phyloP scores from a whole-genome alignment of 345 rosid species.

The Litchi chinensis region DNA sequence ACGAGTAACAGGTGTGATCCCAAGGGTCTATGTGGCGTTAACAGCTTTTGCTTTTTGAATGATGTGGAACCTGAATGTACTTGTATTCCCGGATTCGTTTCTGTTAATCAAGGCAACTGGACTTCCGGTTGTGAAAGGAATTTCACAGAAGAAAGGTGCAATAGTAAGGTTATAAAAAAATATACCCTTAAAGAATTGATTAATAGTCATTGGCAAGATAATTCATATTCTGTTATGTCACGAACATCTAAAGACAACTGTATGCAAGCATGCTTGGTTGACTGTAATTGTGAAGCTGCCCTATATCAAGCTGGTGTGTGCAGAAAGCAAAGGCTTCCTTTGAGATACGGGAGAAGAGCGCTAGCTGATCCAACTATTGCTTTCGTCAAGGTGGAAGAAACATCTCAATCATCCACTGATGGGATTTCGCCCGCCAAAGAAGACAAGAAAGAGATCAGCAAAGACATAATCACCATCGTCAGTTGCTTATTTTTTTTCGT shows the following conservation, averaged over 20 bases:
- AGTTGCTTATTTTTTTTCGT: background rate
- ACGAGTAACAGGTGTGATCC: background rate
- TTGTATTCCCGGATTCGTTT: slow-evolving; percentile 23
- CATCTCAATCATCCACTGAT: background rate
- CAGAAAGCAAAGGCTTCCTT: slow-evolving; percentile 26
- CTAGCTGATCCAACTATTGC: background rate
- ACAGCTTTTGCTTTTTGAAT: background rate
- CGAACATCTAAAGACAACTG: background rate
- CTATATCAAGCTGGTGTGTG: background rate
- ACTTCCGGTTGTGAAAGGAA: background rate
- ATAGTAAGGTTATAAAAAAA: background rate
- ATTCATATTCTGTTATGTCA: background rate
- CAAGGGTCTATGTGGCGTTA: background rate
- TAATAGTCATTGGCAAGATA: background rate
- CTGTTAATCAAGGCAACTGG: background rate
- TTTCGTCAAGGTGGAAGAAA: slow-evolving; percentile 11
- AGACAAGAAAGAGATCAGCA: background rate
- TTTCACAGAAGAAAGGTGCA: slow-evolving; percentile 11
- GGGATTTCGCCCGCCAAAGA: background rate
- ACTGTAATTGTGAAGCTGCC: slow-evolving; percentile 28
- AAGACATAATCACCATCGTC: background rate
- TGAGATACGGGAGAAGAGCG: slow-evolving; percentile 20
- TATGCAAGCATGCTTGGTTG: slow-evolving; percentile 13
- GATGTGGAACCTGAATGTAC: background rate
- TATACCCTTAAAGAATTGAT: background rate